Evolutionary conservation across 208 protist genomes (phyloP), one percentile per base, ranked within the genome.

Genomic region (Vickermania spadyakhi): DNA sequence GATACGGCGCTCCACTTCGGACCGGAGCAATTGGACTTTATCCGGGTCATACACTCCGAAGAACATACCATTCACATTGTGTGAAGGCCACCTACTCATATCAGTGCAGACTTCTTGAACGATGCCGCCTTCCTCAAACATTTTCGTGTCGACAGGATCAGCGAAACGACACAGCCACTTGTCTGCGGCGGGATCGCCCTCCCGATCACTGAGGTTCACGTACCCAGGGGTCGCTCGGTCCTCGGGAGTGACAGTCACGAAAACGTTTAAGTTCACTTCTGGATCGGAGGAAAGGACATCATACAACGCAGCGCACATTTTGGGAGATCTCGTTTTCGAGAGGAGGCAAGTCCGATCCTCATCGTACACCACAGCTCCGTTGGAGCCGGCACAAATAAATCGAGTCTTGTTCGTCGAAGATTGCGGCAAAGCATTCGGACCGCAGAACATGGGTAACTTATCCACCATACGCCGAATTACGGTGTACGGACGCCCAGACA

Each of bases 41-140:
- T 59, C 36, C 1, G 60, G 66, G 55, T 87, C 66, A 67, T 84
- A 87, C 53, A 75, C 83, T 25, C 83, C 64, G 30, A 84, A 82
- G 56, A 87, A 87, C 21, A 87, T 64, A 49, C 84, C 77, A 28
- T 66, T 87, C 51, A 87, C 77, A n/a, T n/a, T n/a, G n/a, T n/a
- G n/a, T n/a, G n/a, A n/a, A n/a, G n/a, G n/a, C n/a, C n/a, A n/a
- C n/a, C n/a, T n/a, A n/a, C n/a, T n/a, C n/a, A n/a, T n/a, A n/a
- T n/a, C n/a, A n/a, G n/a, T n/a, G n/a, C n/a, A n/a, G n/a, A 84
- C 66, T 0, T 75, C 60, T 22, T 73, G 78, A 30, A 61, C 60
- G 26, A 83, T 77, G 7, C 73, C 62, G 21, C 68, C 77, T 29
- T 79, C 69, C 55, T 69, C 52, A 62, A 78, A 79, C 31, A 86